These are phyloP conservation scores for Synchytrium microbalum DNA, from an alignment of 371 early-diverging fungal genomes.

Conservation along the genomic window DNA sequence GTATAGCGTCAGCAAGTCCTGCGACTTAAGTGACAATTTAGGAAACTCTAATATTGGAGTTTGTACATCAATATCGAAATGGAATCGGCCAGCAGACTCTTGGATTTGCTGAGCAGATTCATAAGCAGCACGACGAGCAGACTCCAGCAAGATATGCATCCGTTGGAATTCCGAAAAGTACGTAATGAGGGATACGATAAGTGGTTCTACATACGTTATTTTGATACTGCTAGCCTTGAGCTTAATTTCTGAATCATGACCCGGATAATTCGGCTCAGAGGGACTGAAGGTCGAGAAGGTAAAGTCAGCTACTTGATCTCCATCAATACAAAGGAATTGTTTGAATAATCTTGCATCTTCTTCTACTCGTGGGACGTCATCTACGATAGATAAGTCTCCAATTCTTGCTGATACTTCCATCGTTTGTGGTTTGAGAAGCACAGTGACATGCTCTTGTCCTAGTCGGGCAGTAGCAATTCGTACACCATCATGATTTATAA, in stretches of 20 bases:
- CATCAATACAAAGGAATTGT: constrained; percentile 74
- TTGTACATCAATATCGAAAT: constrained; percentile 75
- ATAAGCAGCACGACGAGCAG: constrained; percentile 74
- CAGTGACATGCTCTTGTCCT: constrained; percentile 60
- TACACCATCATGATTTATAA: constrained; percentile 75
- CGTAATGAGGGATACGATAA: constrained; percentile 44
- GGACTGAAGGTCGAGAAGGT: constrained; percentile 70
- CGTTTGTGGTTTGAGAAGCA: constrained; percentile 51
- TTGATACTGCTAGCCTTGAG: constrained; percentile 77
- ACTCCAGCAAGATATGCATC: constrained; percentile 83
- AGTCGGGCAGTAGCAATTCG: constrained; percentile 71
- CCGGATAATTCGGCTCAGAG: constrained; percentile 52
- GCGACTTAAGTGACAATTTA: constrained; percentile 34
- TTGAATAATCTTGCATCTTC: constrained; percentile 16
- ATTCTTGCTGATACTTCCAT: constrained; percentile 72
- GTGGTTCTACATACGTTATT: constrained; percentile 59
- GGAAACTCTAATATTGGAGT: constrained; percentile 89
- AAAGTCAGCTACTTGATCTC: constrained; percentile 81
- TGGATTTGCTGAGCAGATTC: constrained; percentile 72
- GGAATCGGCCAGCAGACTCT: constrained; percentile 61
- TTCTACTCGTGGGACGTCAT: constrained; percentile 21
- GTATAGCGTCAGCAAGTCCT: constrained; percentile 64
- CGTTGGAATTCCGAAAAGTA: constrained; percentile 71
- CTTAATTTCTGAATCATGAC: constrained; percentile 74
- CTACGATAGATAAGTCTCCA: constrained; percentile 70